Percentiles rank a stretch among this genome's conserved stretches.
Conservation (phyloP, 257 asterid species). For the Solanum habrochaites region DNA sequence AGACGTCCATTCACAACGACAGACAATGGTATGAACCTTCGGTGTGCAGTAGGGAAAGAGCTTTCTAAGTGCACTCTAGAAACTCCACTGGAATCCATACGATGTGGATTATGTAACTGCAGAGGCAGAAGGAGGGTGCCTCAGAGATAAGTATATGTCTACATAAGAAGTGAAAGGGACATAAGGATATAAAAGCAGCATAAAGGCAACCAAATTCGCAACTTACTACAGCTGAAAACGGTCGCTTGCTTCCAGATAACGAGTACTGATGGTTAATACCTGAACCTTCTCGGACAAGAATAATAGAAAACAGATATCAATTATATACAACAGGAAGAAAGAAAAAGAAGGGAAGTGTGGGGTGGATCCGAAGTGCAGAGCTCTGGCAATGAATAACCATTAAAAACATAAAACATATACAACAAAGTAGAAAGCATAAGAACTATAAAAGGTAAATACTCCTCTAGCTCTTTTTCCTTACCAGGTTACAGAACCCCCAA, state of each 20-base stretch:
- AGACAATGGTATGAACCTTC: slow-evolving; percentile 24
- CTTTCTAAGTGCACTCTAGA: slow-evolving; percentile 21
- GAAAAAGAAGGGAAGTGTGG: not conserved
- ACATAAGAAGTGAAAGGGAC: not conserved
- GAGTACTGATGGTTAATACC: slow-evolving; percentile 15
- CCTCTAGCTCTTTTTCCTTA: not conserved
- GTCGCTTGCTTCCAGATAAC: slow-evolving; percentile 31
- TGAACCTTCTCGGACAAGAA: slow-evolving; percentile 16
- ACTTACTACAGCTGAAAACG: slow-evolving; percentile 34
- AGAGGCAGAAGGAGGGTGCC: not conserved
- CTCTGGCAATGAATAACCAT: not conserved
- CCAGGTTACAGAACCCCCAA: not conserved
- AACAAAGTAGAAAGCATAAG: not conserved
- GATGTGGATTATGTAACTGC: slow-evolving; percentile 30
- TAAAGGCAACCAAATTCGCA: not conserved
- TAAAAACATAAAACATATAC: not conserved
- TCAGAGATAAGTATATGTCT: not conserved
- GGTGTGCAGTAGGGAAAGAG: slow-evolving; percentile 22
- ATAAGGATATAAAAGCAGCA: not conserved
- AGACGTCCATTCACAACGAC: not conserved
- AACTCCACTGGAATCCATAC: slow-evolving; percentile 23
- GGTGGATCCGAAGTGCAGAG: not conserved
- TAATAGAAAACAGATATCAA: not conserved
- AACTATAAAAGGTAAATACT: not conserved
- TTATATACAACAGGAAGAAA: not conserved